Percentiles rank a stretch among this genome's conserved stretches.
phyloP scores from a whole-genome alignment of 768 basidiomycete genomes.

The Boletellus ananas region DNA sequence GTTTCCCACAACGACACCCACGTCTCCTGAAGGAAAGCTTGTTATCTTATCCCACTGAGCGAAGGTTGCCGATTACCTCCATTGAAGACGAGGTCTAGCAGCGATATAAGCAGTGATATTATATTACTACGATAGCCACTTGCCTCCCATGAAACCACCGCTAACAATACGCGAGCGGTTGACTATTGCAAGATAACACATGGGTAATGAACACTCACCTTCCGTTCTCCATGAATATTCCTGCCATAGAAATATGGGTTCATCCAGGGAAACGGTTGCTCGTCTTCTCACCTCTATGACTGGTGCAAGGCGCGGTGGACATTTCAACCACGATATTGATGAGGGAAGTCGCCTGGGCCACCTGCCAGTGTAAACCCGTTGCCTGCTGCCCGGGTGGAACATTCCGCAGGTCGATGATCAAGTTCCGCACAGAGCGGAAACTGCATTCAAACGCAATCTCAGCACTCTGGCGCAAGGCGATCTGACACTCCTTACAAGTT shows the following conservation, averaged over 20 bases:
- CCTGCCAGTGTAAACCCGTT: constrained; percentile 79
- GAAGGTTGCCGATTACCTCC: constrained; percentile 26
- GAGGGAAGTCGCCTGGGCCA: constrained; percentile 71
- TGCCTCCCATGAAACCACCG: constrained; percentile 55
- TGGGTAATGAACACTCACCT: constrained; percentile 24
- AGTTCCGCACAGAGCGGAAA: constrained; percentile 69
- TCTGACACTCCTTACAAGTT: constrained; percentile 15
- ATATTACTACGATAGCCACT: constrained; percentile 5
- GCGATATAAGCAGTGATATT: neutral
- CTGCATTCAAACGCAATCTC: constrained; percentile 28
- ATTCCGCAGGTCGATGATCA: constrained; percentile 62
- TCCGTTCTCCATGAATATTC: constrained; percentile 78
- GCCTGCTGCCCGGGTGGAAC: constrained; percentile 51
- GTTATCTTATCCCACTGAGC: neutral
- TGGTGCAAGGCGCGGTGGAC: constrained; percentile 58
- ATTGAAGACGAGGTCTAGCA: constrained; percentile 39
- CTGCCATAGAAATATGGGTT: constrained; percentile 10
- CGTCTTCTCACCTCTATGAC: constrained; percentile 54
- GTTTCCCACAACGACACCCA: constrained; percentile 70
- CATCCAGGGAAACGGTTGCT: neutral
- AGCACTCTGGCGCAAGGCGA: neutral
- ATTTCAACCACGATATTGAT: constrained; percentile 68
- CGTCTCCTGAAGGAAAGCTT: constrained; percentile 27
- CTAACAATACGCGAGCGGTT: constrained; percentile 9
- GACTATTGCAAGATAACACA: neutral